phyloP scores from a whole-genome alignment of 495 filamentous ascomycete species.

The Glarea lozoyensis region DNA sequence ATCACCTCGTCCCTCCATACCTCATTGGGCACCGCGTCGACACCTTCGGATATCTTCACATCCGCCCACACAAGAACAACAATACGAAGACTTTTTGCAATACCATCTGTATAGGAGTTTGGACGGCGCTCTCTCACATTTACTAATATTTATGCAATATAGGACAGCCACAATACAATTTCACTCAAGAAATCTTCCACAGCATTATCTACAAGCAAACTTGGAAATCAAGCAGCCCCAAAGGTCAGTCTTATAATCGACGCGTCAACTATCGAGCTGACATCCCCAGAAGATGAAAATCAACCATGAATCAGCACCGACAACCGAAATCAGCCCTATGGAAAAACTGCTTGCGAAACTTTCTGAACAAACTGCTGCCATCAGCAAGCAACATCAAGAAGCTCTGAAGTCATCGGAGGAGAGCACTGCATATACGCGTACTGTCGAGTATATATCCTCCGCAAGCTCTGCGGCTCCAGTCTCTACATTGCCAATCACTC shows the following conservation, averaged over 20 bases:
- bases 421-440: conserved; percentile 23
- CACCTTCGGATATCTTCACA: too few species aligned
- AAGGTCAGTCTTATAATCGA: conserved; percentile 15
- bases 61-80: too few species aligned
- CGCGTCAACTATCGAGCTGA: conserved; percentile 20
- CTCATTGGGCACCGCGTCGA: too few species aligned
- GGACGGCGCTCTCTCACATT: conserved; percentile 21
- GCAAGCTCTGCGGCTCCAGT: conserved; percentile 26
- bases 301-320: conserved; percentile 28
- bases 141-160: conserved; percentile 4
- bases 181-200: conserved; percentile 29
- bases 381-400: conserved; percentile 47
- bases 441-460: conserved; percentile 34
- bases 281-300: conserved; percentile 37
- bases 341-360: conserved; percentile 59
- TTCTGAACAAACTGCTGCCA: conserved; percentile 52
- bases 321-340: conserved; percentile 33
- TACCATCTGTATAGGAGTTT: conserved; percentile 15
- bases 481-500: conserved; percentile 44
- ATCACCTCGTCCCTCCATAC: too few species aligned
- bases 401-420: conserved; percentile 36
- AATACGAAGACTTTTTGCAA: too few species aligned
- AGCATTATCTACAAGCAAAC: conserved; percentile 36
- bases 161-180: too few species aligned
- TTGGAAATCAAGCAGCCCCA: conserved; percentile 36